Base-by-base conservation (phyloP, 805 yeast species). In the Starmerella apicola region DNA sequence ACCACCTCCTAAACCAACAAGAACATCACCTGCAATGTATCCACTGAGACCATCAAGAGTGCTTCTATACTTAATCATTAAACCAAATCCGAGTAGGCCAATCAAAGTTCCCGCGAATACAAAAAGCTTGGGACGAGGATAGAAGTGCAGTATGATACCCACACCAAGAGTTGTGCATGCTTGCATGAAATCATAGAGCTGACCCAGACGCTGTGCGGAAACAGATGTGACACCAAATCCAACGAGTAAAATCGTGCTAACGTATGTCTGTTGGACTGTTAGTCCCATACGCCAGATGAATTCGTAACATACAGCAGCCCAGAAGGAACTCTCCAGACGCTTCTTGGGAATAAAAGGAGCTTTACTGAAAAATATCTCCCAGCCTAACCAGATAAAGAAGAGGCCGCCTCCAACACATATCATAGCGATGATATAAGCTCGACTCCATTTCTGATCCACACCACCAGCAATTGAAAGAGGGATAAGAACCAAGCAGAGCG, bases 381-480 rank as follows among this genome's bases (percentile, higher is more conserved):
- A 79, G 20, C 57, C n/a, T 15, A 67, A 51, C 43, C 77, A 73
- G 10, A 68, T 55, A 6, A 83, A 81, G 35, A 79, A 53, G 25
- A 76, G 56, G 21, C 65, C 69, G 46, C 74, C 65, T 3, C 93
- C 91, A 42, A 81, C 54, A 25, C 76, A 80, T 36, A 80, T 60
- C 8, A 85, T 83, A 6, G 68, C 88, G 50, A 81, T 74, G 46
- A 77, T 66, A 33, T 71, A 63, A 15, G 72, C 82, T 41, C 65
- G 62, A 38, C 61, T 51, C 93, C 93, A 81, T 36, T 66, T 64
- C 2, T 61, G 46, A 1, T 53, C 36, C 23, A 59, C 54, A 47
- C 85, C 85, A 46, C 83, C 86, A 8, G 86, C 86, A 26, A 81
- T 58, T 10, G 91, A 79, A 49, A 81, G 64, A 20, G 93, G 88